phyloP scores from a whole-genome alignment of 495 filamentous ascomycete genomes.

The Neurospora africana region DNA sequence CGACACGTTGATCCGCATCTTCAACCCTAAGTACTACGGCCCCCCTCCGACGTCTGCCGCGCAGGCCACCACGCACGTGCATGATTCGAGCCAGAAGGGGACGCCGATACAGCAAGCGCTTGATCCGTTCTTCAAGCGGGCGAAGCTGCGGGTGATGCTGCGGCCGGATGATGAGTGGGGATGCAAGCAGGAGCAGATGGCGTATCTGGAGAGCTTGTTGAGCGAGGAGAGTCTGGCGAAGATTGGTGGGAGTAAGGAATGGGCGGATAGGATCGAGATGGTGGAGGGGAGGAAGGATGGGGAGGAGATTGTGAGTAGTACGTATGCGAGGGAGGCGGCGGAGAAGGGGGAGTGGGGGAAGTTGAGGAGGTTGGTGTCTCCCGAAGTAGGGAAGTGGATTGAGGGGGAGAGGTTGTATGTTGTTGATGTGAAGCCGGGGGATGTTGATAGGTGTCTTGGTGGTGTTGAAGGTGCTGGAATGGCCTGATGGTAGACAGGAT shows the following conservation, averaged over 20 bases:
- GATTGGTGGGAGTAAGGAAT: conserved; percentile 52
- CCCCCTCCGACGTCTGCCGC: conserved; percentile 31
- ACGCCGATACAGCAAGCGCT: conserved; percentile 41
- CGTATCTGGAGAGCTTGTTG: conserved; percentile 43
- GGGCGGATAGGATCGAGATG: conserved; percentile 61
- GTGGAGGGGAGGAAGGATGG: conserved; percentile 48
- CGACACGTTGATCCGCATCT: conserved; percentile 77
- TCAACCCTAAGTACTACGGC: conserved; percentile 74
- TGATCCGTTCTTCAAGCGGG: conserved; percentile 55
- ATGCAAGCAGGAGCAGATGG: conserved; percentile 44
- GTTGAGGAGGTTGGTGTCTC: conserved; percentile 53
- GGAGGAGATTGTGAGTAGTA: conserved; percentile 62
- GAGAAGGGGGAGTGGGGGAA: conserved; percentile 38
- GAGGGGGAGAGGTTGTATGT: conserved; percentile 41
- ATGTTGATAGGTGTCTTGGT: conserved; percentile 23
- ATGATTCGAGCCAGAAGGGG: background rate
- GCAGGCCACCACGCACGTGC: conserved; percentile 26
- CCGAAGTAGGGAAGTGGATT: conserved; percentile 51
- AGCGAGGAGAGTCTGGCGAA: conserved; percentile 39
- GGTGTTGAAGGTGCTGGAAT: background rate
- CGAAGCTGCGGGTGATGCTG: conserved; percentile 62
- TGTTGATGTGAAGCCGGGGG: conserved; percentile 17
- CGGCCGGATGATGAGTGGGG: conserved; percentile 62
- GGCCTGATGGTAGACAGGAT: background rate
- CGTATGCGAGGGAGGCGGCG: conserved; percentile 59